phyloP scores from a whole-genome alignment of 176 grass and related monocot genomes.

The Hsuehochloa calcarea region DNA sequence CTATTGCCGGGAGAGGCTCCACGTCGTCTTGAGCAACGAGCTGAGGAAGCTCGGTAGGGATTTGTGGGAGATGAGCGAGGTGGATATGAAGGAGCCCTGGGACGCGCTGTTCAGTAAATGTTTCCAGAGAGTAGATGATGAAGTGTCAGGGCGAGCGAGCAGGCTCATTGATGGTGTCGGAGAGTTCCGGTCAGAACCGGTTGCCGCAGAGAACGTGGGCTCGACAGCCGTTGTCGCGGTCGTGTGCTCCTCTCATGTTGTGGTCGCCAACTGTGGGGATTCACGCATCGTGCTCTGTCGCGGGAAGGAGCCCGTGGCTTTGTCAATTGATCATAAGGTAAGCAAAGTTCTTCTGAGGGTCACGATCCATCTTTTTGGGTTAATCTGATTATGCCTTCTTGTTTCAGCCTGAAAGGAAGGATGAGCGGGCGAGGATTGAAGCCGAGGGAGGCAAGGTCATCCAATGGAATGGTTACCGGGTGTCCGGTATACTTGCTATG shows the following conservation, averaged over 20 bases:
- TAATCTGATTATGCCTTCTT: background rate
- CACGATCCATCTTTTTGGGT: too few relatives aligned
- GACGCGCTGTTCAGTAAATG: conserved; percentile 50
- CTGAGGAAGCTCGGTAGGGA: background rate
- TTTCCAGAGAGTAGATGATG: conserved; percentile 64
- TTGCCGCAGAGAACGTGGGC: conserved; percentile 60
- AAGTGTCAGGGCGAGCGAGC: conserved; percentile 47
- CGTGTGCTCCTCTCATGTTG: conserved; percentile 61
- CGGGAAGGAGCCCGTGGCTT: conserved; percentile 50
- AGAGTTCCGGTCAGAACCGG: background rate
- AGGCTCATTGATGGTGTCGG: conserved; percentile 10
- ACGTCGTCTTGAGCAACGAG: conserved; percentile 1
- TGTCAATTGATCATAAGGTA: conserved; percentile 85
- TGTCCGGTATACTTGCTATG: conserved; percentile 82
- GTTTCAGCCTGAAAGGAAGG: conserved; percentile 66
- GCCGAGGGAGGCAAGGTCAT: conserved; percentile 68
- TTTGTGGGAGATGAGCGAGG: background rate
- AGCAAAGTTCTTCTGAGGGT: background rate
- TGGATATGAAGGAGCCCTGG: conserved; percentile 55
- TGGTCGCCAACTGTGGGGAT: conserved; percentile 70
- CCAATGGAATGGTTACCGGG: conserved; percentile 63
- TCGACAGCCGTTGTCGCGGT: conserved; percentile 56
- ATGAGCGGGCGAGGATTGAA: conserved; percentile 64
- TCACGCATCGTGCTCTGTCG: conserved; percentile 63
- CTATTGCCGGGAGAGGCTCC: conserved; percentile 60